Base-by-base conservation (phyloP, 2,329 filamentous ascomycete species). In the Fusarium continuum region DNA sequence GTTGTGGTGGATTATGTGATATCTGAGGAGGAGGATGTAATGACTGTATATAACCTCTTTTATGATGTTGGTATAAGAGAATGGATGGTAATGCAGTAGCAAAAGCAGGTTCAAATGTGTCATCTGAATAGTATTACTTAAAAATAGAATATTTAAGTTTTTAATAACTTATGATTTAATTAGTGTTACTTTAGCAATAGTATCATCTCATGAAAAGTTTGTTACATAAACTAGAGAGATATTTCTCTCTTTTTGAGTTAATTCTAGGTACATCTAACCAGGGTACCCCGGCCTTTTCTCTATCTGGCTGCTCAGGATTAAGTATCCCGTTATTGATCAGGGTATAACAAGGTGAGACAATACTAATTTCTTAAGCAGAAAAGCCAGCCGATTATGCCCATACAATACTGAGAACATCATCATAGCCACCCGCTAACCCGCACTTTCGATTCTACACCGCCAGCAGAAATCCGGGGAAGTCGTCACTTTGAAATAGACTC, bases 1-100 rank as follows among this genome's bases (percentile, higher is more conserved):
- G 41, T 81, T 2, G 8, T 40, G 4, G 11, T 70, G 1, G 40
- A 39, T 0, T 65, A 65, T 4, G 14, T 19, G 6, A 20, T 60
- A 2, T 20, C 41, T 0, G 19, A 3, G 0, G 28, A 43, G 0
- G 23, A 35, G 1, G 48, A 19, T 9, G 0, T 1, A 2, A 44
- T 50, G 9, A 36, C 23, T 2, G 20, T 60, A 3, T 61, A 61
- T 6, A 38, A 54, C 29, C 43, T 70, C 3, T 47, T 57, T 13
- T 70, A 67, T 3, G 55, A 67, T 6, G 67, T 56, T 0, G 35
- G 40, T 1, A 41, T 31, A 0, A 47, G 67, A 2, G 44, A 62
- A 8, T 70, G 67, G 67, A 52, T 45, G 6, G 51, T 16, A 0
- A 51, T 49, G 6, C 20, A 13, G 8, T 26, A 9, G 2, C 23